Evolutionary conservation across 352 stramenopile genomes (phyloP).

Genomic region (Hyaloperonospora brassicae): DNA sequence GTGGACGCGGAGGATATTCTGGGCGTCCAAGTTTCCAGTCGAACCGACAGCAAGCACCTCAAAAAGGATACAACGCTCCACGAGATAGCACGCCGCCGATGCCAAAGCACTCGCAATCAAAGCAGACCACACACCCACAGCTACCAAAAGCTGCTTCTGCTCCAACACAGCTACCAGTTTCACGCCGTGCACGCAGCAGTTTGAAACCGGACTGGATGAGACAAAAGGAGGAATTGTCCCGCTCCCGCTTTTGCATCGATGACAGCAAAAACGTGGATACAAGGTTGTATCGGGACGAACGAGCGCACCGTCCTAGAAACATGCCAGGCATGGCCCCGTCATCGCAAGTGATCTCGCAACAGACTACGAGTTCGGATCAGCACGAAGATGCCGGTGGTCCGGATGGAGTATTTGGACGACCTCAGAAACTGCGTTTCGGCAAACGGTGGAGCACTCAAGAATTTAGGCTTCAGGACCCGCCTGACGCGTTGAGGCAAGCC

Average conservation of each 20-base stretch:
- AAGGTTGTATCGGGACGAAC: slow-evolving; percentile 35
- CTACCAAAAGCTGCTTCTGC: slow-evolving; percentile 5
- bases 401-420: slow-evolving; percentile 50
- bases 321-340: slow-evolving; percentile 11
- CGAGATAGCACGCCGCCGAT: slow-evolving; percentile 29
- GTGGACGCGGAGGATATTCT: slow-evolving; percentile 16
- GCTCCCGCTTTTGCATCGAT: slow-evolving; percentile 54
- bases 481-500: slow-evolving; percentile 12
- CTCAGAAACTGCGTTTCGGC: slow-evolving; percentile 50
- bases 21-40: slow-evolving; percentile 17
- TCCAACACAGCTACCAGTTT: slow-evolving; percentile 5
- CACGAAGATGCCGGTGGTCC: slow-evolving; percentile 30
- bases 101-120: slow-evolving; percentile 8
- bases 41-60: slow-evolving; percentile 13
- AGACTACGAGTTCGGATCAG: slow-evolving; percentile 25
- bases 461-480: slow-evolving; percentile 32
- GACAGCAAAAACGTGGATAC: slow-evolving; percentile 43
- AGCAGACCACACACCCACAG: slow-evolving; percentile 4
- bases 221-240: slow-evolving; percentile 47
- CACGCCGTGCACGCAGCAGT: slow-evolving; percentile 23
- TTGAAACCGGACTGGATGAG: slow-evolving; percentile 72
- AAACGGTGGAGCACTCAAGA: slow-evolving; percentile 50
- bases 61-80: slow-evolving; percentile 10
- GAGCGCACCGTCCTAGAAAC: slow-evolving; percentile 18
- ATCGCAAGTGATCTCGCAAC: slow-evolving; percentile 9